Percentiles rank a stretch among this genome's conserved stretches.
These are phyloP conservation scores for Cucurbitaria berberidis DNA, from an alignment of 2,329 filamentous ascomycete genomes.

Conservation along the genomic window DNA sequence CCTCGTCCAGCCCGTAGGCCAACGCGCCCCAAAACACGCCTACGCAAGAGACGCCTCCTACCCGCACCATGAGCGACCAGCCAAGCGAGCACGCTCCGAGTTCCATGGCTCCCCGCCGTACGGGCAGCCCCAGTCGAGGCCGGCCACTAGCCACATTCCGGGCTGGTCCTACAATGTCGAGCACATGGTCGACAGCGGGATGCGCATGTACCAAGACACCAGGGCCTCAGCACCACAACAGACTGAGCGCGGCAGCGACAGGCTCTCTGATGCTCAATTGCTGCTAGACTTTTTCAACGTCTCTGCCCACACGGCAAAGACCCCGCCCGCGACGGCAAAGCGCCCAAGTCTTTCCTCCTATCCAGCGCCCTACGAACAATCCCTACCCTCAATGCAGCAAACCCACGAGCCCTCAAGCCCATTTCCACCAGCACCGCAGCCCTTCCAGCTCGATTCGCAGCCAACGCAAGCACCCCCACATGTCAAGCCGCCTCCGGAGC, in stretches of 20 bases:
- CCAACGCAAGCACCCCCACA: conserved; percentile 21
- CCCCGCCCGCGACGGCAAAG: conserved; percentile 36
- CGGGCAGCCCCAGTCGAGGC: conserved; percentile 47
- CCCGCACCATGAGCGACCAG: conserved; percentile 55
- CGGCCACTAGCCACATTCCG: conserved; percentile 55
- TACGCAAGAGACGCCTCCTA: conserved; percentile 16
- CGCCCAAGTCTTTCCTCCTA: conserved; percentile 39
- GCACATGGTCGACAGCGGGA: conserved; percentile 45
- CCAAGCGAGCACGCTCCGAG: conserved; percentile 67
- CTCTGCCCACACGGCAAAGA: conserved; percentile 36
- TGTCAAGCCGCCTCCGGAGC: conserved; percentile 20
- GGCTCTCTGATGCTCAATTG: conserved; percentile 54
- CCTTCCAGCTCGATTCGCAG: conserved; percentile 9
- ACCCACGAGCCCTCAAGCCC: conserved; percentile 16
- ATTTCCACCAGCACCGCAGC: conserved; percentile 12
- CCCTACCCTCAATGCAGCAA: conserved; percentile 11
- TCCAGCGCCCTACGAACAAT: conserved; percentile 15
- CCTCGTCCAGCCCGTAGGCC: conserved; percentile 23
- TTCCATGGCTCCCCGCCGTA: conserved; percentile 54
- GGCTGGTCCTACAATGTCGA: conserved; percentile 49
- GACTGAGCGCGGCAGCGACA: conserved; percentile 42
- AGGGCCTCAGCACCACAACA: conserved; percentile 12
- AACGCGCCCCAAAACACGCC: conserved; percentile 32
- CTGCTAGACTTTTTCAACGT: conserved; percentile 52
- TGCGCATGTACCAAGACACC: conserved; percentile 38